These are phyloP conservation scores for Aspergillus sclerotiicarbonarius DNA, from an alignment of 495 filamentous ascomycete species.

Conservation along the genomic window DNA sequence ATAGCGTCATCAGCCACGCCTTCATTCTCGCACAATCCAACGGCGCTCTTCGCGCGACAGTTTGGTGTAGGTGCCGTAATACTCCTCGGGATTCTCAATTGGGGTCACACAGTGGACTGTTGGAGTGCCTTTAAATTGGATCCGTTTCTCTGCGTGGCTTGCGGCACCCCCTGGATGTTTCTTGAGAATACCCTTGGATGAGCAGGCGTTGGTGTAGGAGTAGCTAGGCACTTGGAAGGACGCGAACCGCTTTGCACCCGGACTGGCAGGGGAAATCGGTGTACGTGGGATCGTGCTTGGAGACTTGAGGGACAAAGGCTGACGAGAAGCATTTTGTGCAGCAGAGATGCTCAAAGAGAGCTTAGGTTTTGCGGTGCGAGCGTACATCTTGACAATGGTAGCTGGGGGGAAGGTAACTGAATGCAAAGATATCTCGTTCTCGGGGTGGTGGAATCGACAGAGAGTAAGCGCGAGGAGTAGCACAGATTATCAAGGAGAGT, in stretches of 20 bases:
- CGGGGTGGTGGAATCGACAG: slow-evolving; percentile 4
- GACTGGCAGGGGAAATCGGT: slow-evolving; percentile 46
- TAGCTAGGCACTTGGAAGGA: slow-evolving; percentile 41
- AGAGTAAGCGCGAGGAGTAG: background rate
- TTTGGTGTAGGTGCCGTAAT: slow-evolving; percentile 52
- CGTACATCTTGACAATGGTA: slow-evolving; percentile 16
- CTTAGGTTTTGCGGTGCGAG: slow-evolving; percentile 35
- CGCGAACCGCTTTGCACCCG: slow-evolving; percentile 42
- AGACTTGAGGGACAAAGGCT: slow-evolving; percentile 45
- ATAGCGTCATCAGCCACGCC: background rate
- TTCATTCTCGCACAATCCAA: slow-evolving; percentile 43
- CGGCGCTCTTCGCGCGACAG: slow-evolving; percentile 50
- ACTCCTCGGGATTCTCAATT: slow-evolving; percentile 52
- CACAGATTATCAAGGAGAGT: slow-evolving; percentile 16
- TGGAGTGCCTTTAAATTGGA: slow-evolving; percentile 48
- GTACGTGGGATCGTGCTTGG: slow-evolving; percentile 43
- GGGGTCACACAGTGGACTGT: slow-evolving; percentile 52
- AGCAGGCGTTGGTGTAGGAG: slow-evolving; percentile 47
- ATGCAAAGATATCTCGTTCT: background rate
- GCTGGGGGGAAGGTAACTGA: slow-evolving; percentile 5
- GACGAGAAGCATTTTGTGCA: slow-evolving; percentile 34
- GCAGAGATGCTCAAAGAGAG: slow-evolving; percentile 48
- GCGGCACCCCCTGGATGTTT: slow-evolving; percentile 27
- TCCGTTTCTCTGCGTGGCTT: slow-evolving; percentile 35
- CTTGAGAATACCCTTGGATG: slow-evolving; percentile 53